Base-by-base conservation (phyloP, 163 green algal species). In the Volvox carteri region DNA sequence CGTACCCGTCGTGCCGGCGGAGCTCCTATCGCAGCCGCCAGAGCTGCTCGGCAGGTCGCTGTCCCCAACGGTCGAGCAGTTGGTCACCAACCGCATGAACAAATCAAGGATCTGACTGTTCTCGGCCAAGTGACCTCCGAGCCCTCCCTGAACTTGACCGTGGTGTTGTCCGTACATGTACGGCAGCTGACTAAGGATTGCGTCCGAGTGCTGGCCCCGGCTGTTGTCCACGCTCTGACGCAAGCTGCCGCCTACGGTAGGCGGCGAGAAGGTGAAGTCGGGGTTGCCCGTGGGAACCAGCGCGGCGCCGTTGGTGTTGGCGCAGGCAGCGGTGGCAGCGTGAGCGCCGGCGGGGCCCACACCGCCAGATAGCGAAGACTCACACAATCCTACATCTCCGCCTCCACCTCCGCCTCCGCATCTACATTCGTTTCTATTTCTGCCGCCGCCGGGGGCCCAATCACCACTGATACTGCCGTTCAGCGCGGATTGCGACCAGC, bases 51-150 rank as follows among this genome's bases (percentile, higher is more conserved):
- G 30, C 30, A 72, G 18, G 19, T 87, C 80, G 8, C 4, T 54
- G 9, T 87, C 80, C 14, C 62, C 41, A n/a, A 67, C 46, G 41
- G 78, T 86, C 5, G 79, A 86, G 37, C 33, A 30, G 79, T 67
- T 56, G 12, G 79, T 86, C 4, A 86, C 18, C 4, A 86, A 70
- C 18, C 79, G 79, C 79, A 86, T 67, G 30, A 86, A 78, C 42
- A 86, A 30, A 33, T 86, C 79, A 12, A 86, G 48, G 23, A 86
- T 65, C n/a, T 72, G 79, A 42, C 78, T 62, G 39, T 6, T 70
- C 11, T 67, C 52, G 35, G 62, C 75, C n/a, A 56, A 16, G 6
- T 42, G 44, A 23, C 41, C 39, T 39, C 39, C 72, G 2, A 50
- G 39, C 6, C 39, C 35, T 79, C n/a, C n/a, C n/a, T n/a, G n/a